These are phyloP conservation scores for Clonostachys byssicola DNA, from an alignment of 2,329 filamentous ascomycete genomes.

Conservation along the genomic window DNA sequence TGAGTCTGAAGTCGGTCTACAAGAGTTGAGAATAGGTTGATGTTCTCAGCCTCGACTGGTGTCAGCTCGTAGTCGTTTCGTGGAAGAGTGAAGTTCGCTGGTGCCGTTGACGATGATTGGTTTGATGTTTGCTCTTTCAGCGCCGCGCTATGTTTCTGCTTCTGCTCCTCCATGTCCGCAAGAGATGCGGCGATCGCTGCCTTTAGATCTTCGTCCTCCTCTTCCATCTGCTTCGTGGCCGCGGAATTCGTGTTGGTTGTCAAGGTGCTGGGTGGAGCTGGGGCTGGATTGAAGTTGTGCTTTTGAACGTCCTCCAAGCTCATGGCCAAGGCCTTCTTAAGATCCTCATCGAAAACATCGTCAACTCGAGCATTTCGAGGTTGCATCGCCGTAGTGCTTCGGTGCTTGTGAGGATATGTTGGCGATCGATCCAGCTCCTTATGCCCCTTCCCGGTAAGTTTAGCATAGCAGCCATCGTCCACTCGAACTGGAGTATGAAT, in stretches of 20 bases:
- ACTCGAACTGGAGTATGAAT: conserved; percentile 90
- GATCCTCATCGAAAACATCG: conserved; percentile 88
- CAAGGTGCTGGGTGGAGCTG: not conserved
- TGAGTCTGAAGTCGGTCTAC: conserved; percentile 95
- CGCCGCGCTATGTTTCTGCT: conserved; percentile 79
- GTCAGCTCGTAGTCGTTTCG: conserved; percentile 96
- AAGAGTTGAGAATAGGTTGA: conserved; percentile 89
- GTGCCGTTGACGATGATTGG: conserved; percentile 13
- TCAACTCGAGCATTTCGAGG: conserved; percentile 85
- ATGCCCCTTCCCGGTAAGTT: conserved; percentile 69
- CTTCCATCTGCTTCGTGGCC: conserved; percentile 54
- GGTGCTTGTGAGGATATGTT: conserved; percentile 56
- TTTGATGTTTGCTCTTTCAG: conserved; percentile 74
- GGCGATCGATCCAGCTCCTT: conserved; percentile 40
- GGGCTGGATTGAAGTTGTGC: conserved; percentile 61
- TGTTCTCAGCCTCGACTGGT: conserved; percentile 92
- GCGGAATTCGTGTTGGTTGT: conserved; percentile 29
- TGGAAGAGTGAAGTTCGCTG: conserved; percentile 53
- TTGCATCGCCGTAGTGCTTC: conserved; percentile 70
- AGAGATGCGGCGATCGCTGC: conserved; percentile 93
- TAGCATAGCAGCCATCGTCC: conserved; percentile 92
- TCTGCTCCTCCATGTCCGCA: conserved; percentile 97
- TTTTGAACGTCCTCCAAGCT: conserved; percentile 89
- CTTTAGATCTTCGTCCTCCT: conserved; percentile 89
- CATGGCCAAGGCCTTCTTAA: conserved; percentile 93